phyloP scores from a whole-genome alignment of 2,329 filamentous ascomycete genomes.

The Colletotrichum endophyticum region DNA sequence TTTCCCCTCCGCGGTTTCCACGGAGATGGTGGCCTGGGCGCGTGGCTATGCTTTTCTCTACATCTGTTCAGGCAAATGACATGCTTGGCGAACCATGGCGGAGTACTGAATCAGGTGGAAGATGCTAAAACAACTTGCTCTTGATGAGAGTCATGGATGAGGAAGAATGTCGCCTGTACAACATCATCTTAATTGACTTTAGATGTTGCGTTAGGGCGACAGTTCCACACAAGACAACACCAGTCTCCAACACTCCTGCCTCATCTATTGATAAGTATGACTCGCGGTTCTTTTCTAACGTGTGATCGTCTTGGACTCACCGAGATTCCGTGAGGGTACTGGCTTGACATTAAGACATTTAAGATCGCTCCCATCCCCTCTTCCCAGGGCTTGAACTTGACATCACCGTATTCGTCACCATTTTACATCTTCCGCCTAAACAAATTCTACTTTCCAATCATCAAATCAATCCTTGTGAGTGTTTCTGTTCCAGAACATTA shows the following conservation, averaged over 20 bases:
- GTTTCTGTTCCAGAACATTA: fast-evolving
- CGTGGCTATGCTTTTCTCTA: fast-evolving
- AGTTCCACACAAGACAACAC: neutral
- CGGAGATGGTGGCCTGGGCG: neutral
- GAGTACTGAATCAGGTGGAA: fast-evolving
- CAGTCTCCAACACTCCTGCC: neutral
- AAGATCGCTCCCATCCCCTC: fast-evolving
- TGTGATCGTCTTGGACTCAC: neutral
- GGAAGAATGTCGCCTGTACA: neutral
- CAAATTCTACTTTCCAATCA: fast-evolving
- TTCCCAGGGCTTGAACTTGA: neutral
- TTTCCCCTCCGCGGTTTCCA: neutral
- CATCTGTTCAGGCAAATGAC: neutral
- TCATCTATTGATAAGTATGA: neutral
- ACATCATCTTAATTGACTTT: neutral
- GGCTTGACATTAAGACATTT: neutral
- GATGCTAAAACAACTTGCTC: neutral
- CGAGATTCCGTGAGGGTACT: neutral
- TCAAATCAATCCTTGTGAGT: neutral
- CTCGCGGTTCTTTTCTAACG: neutral
- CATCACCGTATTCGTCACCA: no score
- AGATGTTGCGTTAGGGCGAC: neutral
- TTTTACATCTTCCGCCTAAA: neutral
- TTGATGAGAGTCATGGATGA: neutral
- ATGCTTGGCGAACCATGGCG: neutral